These are phyloP conservation scores for Tetraselmis chui DNA, from an alignment of 139 green algal species.

Conservation along the genomic window DNA sequence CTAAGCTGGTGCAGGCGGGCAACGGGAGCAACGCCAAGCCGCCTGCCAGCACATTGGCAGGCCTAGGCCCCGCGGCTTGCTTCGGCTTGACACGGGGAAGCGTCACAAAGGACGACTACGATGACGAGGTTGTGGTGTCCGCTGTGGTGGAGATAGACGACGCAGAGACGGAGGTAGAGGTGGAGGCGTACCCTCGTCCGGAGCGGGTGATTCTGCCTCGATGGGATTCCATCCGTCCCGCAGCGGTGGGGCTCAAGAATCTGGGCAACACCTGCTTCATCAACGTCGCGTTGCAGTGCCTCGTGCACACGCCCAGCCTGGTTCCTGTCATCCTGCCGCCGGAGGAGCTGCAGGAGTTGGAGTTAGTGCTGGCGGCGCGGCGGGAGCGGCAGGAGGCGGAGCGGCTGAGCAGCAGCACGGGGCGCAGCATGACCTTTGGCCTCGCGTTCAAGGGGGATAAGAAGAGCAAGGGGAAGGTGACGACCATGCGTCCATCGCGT, in stretches of 20 bases:
- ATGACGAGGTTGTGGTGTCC: neutral
- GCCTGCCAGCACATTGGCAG: neutral
- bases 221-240: neutral
- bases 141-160: neutral
- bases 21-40: neutral
- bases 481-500: neutral
- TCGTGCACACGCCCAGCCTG: constrained; percentile 52
- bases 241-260: constrained; percentile 66
- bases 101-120: neutral
- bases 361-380: neutral
- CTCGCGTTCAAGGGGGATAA: neutral
- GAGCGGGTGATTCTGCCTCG: neutral
- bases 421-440: no score
- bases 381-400: neutral
- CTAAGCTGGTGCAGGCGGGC: neutral
- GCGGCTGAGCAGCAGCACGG: neutral
- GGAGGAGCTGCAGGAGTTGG: neutral
- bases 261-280: constrained; percentile 87
- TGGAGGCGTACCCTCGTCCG: neutral
- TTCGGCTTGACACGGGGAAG: neutral
- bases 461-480: neutral
- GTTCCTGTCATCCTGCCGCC: constrained; percentile 24
- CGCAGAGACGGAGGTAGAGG: neutral
- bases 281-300: constrained; percentile 74
- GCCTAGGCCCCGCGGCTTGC: neutral